Conservation (phyloP, 176 grass and related monocot genomes). For the Hyparrhenia diplandra region DNA sequence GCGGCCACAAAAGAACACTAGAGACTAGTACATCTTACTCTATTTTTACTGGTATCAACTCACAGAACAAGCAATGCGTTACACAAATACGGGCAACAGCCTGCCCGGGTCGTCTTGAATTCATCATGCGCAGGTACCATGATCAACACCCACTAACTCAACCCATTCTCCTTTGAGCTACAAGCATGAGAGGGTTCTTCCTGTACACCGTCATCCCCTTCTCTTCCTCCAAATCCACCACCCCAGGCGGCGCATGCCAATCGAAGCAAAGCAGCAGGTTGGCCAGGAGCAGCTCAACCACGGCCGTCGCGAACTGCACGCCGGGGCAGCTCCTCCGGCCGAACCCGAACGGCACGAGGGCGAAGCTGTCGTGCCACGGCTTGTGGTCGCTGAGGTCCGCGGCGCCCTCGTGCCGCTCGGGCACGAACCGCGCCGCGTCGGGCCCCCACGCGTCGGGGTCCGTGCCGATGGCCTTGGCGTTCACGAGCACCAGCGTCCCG, state of each 20-base stretch:
- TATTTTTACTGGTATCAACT: no score
- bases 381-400: constrained; percentile 33
- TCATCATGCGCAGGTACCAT: no score
- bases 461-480: constrained; percentile 47
- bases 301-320: constrained; percentile 47
- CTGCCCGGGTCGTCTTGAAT: no score
- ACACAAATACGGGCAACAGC: no score
- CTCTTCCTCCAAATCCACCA: constrained; percentile 52
- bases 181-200: constrained; percentile 51
- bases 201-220: constrained; percentile 41
- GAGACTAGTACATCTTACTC: no score
- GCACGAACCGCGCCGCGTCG: constrained; percentile 40
- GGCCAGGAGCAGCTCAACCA: constrained; percentile 60
- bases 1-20: no score
- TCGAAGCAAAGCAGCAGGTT: constrained; percentile 69
- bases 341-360: constrained; percentile 60
- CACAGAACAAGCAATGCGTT: no score
- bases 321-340: constrained; percentile 67
- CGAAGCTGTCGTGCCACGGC: constrained; percentile 36
- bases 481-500: constrained; percentile 53
- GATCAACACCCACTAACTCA: no score
- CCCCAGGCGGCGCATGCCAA: constrained; percentile 45
- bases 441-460: constrained; percentile 37
- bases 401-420: constrained; percentile 45
- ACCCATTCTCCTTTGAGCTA: constrained; percentile 10